Base-by-base conservation (phyloP, 2,329 filamentous ascomycete genomes). In the Curvularia spicifera region DNA sequence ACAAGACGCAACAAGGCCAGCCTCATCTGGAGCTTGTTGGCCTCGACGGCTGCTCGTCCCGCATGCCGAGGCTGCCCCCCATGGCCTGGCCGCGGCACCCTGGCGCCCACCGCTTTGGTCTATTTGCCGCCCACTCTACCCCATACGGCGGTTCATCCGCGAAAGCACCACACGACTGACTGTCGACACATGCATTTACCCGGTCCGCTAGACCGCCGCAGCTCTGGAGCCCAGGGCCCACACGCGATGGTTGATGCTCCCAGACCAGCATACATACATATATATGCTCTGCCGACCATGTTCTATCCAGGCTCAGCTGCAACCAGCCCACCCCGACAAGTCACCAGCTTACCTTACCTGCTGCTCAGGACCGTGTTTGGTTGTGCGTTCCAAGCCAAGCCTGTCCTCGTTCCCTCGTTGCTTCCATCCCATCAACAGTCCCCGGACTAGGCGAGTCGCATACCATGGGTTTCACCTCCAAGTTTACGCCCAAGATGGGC, bases 161-260 rank as follows among this genome's bases (percentile, higher is more conserved):
- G 50, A 61, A 48, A 65, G 60, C 57, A 57, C 59, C 64, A 67
- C 61, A 64, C 47, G 26, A 63, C 52, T 67, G 49, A 57, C 49
- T 18, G 18, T 18, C 18, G 18, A 18, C 53, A 50, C 35, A 54
- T 42, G 60, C 44, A 71, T 67, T 72, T 74, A 73, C 45, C 71
- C 71, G 71, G 70, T 70, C 70, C 67, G 68, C 56, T 66, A 51
- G 64, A 63, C 69, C 68, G 66, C 69, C 68, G 66, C 60, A 57
- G 29, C 31, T 51, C 59, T 69, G 57, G 44, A 56, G 57, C 62
- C 62, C 66, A 63, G 63, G 56, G 50, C 47, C 56, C 61, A 47
- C 57, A 57, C 46, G 33, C 63, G 55, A 53, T 53, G 60, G 54
- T 53, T 58, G 54, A 51, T 58, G 40, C 56, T 44, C 39, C 28